These are phyloP conservation scores for Calocybe gangraenosa DNA, from an alignment of 768 basidiomycete genomes.

Conservation along the genomic window DNA sequence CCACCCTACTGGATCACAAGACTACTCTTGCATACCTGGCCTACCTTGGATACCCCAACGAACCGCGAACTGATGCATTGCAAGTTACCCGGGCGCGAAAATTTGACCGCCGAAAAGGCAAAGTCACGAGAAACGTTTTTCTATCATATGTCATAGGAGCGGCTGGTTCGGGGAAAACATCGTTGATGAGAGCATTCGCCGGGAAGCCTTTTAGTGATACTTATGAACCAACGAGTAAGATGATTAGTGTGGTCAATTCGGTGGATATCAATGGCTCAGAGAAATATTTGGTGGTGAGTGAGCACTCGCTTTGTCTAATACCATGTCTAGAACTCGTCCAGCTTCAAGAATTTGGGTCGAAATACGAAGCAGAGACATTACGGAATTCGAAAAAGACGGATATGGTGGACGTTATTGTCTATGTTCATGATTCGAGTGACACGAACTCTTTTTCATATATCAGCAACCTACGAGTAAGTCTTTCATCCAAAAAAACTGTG, in stretches of 20 bases:
- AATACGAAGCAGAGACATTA: conserved; percentile 88
- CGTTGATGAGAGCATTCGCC: conserved; percentile 78
- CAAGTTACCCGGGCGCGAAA: conserved; percentile 83
- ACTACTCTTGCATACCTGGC: conserved; percentile 92
- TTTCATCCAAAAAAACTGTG: background rate
- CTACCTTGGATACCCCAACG: conserved; percentile 86
- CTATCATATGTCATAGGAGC: conserved; percentile 93
- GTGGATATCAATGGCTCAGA: conserved; percentile 94
- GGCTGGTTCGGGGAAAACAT: conserved; percentile 94
- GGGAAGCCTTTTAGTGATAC: conserved; percentile 69
- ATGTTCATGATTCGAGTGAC: conserved; percentile 96
- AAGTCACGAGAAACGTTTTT: conserved; percentile 88
- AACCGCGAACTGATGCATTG: conserved; percentile 77
- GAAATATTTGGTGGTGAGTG: conserved; percentile 91
- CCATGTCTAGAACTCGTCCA: conserved; percentile 24
- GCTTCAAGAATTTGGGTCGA: conserved; percentile 97
- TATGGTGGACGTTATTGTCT: conserved; percentile 89
- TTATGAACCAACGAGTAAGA: conserved; percentile 88
- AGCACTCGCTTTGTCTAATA: background rate
- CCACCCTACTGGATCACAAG: conserved; percentile 90
- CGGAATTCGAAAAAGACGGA: conserved; percentile 90
- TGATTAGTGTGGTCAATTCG: conserved; percentile 89
- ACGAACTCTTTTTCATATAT: conserved; percentile 99
- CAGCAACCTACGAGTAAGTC: conserved; percentile 81
- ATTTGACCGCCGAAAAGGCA: conserved; percentile 80